Evolutionary conservation across 2,329 filamentous ascomycete species (phyloP), one percentile per base, ranked within the genome.

Genomic region (Aspergillus oerlinghausenensis): DNA sequence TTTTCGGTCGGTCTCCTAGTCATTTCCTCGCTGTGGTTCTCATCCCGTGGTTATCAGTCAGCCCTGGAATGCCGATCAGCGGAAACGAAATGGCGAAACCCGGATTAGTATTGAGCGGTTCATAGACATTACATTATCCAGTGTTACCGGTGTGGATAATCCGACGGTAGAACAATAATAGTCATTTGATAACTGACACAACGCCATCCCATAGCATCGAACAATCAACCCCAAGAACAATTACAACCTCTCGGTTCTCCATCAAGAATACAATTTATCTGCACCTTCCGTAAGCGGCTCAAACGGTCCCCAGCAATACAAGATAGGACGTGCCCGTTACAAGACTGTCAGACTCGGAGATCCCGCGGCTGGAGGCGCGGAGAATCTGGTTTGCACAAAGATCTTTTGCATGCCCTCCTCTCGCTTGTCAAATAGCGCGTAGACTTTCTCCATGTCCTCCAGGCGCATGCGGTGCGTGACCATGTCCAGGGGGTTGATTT

Each of bases 401-500:
- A 94, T 83, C 80, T 96, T 95, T 73, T 95, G 90, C 80, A 95
- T 89, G 58, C 88, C 81, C 67, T 78, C 60, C 19, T 74, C 77
- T 23, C 75, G 66, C 32, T 71, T 67, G 57, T 88, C 79, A 58
- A 88, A 89, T 65, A 81, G 80, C 59, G 79, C 75, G 65, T 90
- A 90, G 0, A 88, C 78, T 65, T 84, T 82, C 55, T 84, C 85
- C 57, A 88, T 80, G 63, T 92, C 88, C 59, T 93, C 88, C 3
- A 95, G 80, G 29, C 82, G 80, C 52, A 91, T 84, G 11, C 90
- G 86, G 72, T 95, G 90, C 7, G 87, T 88, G 1, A 95, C 78
- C 89, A 95, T 95, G 70, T 89, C 85, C 38, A 88, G 73, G 0
- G 90, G 89, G 58, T 95, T 85, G 45, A 95, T 84, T 61, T 87